Base-by-base conservation (phyloP, 768 basidiomycete genomes). In the Amanita jacksonii region DNA sequence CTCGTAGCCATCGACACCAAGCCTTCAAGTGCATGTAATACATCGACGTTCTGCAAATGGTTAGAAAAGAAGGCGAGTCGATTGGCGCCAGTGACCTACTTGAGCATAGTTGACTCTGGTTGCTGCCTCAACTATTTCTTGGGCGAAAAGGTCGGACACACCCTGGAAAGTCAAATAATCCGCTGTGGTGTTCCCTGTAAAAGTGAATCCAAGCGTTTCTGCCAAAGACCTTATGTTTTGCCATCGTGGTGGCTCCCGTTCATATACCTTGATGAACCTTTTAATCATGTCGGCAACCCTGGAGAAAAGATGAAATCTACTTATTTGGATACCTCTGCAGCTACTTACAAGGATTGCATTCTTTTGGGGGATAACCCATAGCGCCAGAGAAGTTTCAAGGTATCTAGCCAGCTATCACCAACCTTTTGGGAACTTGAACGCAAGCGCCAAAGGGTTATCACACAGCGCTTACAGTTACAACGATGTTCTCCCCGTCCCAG, bases 71-170 rank as follows among this genome's bases (percentile, higher is more conserved):
- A 25, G 28, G 46, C 40, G 28, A 9, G 39, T 41, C 8, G 27
- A 32, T 27, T 30, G 40, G 23, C 40, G 3, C 25, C 41, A 34
- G 13, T 28, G 42, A 43, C 60, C 15, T 45, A 81, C 81, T 67
- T 85, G 82, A 39, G 81, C 83, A 54, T 91, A 91, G 58, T 90
- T 92, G 31, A 88, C 85, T 30, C 89, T 72, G 6, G 86, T 85
- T 2, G 81, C 77, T 3, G 77, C 84, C 42, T 89, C 87, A 24
- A 91, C 69, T 36, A 93, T 62, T 62, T 97, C 92, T 20, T 63
- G 63, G 4, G 75, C 66, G 63, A 80, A 94, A 37, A 65, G 64
- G 31, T 67, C 56, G 23, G 73, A 63, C 28, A 92, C 68, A 16
- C 76, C 77, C 13, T 75, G 65, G 8, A 61, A 53, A 8, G 64